phyloP scores from a whole-genome alignment of 1,284 basidiomycete species.

The Pseudomicrostroma phylloplanum region DNA sequence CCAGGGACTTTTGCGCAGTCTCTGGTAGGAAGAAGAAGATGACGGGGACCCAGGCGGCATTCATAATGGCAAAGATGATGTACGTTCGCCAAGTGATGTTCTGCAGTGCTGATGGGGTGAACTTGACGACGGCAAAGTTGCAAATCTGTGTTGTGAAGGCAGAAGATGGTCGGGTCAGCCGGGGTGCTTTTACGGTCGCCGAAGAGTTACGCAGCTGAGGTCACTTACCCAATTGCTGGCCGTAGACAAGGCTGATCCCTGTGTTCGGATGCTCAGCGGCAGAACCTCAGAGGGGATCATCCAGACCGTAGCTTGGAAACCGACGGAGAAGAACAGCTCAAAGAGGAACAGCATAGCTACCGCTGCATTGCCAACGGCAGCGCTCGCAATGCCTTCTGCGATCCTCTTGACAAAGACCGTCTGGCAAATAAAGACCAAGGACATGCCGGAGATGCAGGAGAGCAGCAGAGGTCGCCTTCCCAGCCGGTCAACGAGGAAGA shows the following conservation, averaged over 20 bases:
- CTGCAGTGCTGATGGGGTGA: constrained; percentile 51
- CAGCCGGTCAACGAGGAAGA: constrained; percentile 9
- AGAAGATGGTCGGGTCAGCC: neutral
- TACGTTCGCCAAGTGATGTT: constrained; percentile 59
- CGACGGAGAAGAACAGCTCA: constrained; percentile 9
- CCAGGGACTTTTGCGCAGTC: constrained; percentile 39
- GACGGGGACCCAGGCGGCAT: constrained; percentile 44
- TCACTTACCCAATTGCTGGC: constrained; percentile 6
- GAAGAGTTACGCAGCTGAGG: neutral
- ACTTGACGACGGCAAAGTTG: constrained; percentile 13
- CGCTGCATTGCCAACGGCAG: neutral
- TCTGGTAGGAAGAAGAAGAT: constrained; percentile 49
- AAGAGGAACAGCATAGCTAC: constrained; percentile 9
- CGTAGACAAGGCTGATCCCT: constrained; percentile 9
- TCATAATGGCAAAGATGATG: constrained; percentile 48
- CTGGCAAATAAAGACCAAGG: constrained; percentile 6
- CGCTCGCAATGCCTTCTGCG: neutral
- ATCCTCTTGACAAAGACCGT: constrained; percentile 8
- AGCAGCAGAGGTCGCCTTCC: constrained; percentile 4
- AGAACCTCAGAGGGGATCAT: constrained; percentile 10
- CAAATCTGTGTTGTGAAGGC: constrained; percentile 2
- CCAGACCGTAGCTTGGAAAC: constrained; percentile 11
- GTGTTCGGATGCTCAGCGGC: constrained; percentile 9
- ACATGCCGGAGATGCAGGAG: constrained; percentile 11
- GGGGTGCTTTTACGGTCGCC: neutral